Percentiles rank a stretch among this genome's conserved stretches.
Evolutionary conservation across 2,329 filamentous ascomycete species (phyloP).

Genomic region (Cordyceps cateniannulata): DNA sequence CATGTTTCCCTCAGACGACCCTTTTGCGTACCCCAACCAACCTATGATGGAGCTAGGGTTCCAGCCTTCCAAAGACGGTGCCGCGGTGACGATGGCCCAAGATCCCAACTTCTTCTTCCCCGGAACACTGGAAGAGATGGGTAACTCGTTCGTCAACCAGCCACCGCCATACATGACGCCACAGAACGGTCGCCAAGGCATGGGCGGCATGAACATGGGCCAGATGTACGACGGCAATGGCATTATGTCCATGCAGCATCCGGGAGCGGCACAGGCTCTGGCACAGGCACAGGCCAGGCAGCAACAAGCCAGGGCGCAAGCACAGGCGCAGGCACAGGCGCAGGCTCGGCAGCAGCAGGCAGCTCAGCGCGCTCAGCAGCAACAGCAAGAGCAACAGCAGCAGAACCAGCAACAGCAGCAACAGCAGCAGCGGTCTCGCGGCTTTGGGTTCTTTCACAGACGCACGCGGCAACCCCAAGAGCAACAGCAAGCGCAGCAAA

Average conservation of each 20-base stretch:
- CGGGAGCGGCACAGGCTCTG: conserved; percentile 23
- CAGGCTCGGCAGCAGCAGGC: conserved; percentile 17
- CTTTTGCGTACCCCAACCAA: conserved; percentile 73
- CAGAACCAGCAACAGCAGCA: conserved; percentile 23
- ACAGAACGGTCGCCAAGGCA: conserved; percentile 32
- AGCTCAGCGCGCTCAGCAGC: conserved; percentile 16
- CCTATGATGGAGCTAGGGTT: conserved; percentile 57
- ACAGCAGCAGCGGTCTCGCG: conserved; percentile 28
- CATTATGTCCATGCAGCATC: conserved; percentile 32
- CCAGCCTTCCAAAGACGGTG: conserved; percentile 28
- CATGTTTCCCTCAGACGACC: conserved; percentile 75
- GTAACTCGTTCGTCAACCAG: conserved; percentile 66
- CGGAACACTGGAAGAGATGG: conserved; percentile 56
- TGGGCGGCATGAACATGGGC: conserved; percentile 36
- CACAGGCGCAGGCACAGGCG: conserved; percentile 21
- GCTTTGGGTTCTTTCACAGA: conserved; percentile 21
- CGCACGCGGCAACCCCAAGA: conserved; percentile 16
- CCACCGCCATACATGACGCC: conserved; percentile 67
- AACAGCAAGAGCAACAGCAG: conserved; percentile 29
- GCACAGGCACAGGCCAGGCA: conserved; percentile 22
- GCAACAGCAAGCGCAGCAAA: conserved; percentile 31
- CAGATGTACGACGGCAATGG: conserved; percentile 37
- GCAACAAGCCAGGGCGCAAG: conserved; percentile 24
- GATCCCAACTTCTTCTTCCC: conserved; percentile 45
- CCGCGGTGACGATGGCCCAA: conserved; percentile 26